Evolutionary conservation across 2,329 filamentous ascomycete species (phyloP).

Genomic region (Ophidiomyces ophidiicola): DNA sequence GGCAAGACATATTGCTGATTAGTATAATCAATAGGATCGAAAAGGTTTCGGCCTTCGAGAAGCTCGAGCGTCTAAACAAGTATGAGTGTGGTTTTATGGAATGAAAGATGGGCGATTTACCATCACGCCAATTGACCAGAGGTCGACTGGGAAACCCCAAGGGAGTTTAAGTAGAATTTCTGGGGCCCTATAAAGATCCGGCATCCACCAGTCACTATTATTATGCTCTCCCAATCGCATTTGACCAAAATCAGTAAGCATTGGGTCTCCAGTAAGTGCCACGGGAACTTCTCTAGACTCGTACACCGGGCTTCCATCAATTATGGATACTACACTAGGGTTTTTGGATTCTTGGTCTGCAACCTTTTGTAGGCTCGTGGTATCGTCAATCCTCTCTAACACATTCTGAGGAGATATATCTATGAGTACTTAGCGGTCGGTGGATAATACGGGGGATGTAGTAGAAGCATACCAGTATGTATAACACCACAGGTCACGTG

Average conservation of each 20-base stretch:
- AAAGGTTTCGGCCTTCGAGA: slow-evolving; percentile 20
- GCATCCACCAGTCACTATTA: slow-evolving; percentile 19
- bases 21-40: slow-evolving; percentile 20
- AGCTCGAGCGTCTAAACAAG: slow-evolving; percentile 20
- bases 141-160: slow-evolving; percentile 18
- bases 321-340: slow-evolving; percentile 8
- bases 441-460: neutral
- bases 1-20: slow-evolving; percentile 21
- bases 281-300: slow-evolving; percentile 8
- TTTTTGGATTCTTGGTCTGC: slow-evolving; percentile 12
- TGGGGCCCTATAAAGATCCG: slow-evolving; percentile 20
- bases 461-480: slow-evolving; percentile 16
- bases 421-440: slow-evolving; percentile 6
- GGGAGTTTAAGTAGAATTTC: slow-evolving; percentile 19
- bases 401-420: slow-evolving; percentile 16
- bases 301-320: slow-evolving; percentile 13
- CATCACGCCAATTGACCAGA: slow-evolving; percentile 22
- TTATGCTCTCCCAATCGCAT: slow-evolving; percentile 8
- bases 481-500: slow-evolving; percentile 15
- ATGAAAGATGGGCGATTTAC: slow-evolving; percentile 14
- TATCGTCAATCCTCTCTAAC: slow-evolving; percentile 10
- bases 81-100: neutral
- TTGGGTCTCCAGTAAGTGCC: slow-evolving; percentile 13
- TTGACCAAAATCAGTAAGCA: slow-evolving; percentile 21
- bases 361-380: slow-evolving; percentile 11